These are phyloP conservation scores for Oleoguttula mirabilis DNA, from an alignment of 495 filamentous ascomycete species.

Conservation along the genomic window DNA sequence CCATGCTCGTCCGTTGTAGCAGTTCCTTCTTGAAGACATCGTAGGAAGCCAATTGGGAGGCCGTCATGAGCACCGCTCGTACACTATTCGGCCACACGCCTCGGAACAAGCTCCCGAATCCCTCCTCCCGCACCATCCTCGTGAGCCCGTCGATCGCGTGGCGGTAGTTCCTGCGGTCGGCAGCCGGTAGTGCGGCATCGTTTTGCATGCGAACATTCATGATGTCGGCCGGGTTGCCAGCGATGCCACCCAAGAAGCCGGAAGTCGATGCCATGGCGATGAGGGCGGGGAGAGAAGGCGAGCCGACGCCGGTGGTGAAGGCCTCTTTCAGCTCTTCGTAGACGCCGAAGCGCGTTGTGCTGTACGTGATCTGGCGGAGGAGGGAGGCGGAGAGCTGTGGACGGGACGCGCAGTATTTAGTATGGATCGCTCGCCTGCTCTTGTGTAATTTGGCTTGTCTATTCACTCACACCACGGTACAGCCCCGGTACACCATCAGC, in stretches of 20 bases:
- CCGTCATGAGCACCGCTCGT: constrained; percentile 87
- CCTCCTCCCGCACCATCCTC: constrained; percentile 74
- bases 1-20: constrained; percentile 52
- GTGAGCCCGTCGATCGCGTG: constrained; percentile 78
- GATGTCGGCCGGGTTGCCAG: constrained; percentile 89
- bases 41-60: constrained; percentile 79
- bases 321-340: constrained; percentile 82
- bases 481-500: constrained; percentile 58
- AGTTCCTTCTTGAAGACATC: constrained; percentile 80
- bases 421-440: too few relatives aligned
- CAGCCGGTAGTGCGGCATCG: constrained; percentile 65
- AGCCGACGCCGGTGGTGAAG: constrained; percentile 39
- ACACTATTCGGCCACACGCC: constrained; percentile 87
- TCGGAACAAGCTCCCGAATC: constrained; percentile 58
- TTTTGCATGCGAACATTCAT: constrained; percentile 98
- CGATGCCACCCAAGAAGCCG: constrained; percentile 78
- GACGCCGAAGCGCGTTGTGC: constrained; percentile 82
- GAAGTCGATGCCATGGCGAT: constrained; percentile 70
- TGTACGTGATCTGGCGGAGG: constrained; percentile 80
- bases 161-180: constrained; percentile 72
- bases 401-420: too few relatives aligned
- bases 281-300: constrained; percentile 55
- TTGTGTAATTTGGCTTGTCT: not conserved
- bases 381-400: constrained; percentile 74
- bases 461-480: constrained; percentile 57